These are phyloP conservation scores for Plasmodium falciparum DNA, from an alignment of 169 alveolate species.

Conservation along the genomic window DNA sequence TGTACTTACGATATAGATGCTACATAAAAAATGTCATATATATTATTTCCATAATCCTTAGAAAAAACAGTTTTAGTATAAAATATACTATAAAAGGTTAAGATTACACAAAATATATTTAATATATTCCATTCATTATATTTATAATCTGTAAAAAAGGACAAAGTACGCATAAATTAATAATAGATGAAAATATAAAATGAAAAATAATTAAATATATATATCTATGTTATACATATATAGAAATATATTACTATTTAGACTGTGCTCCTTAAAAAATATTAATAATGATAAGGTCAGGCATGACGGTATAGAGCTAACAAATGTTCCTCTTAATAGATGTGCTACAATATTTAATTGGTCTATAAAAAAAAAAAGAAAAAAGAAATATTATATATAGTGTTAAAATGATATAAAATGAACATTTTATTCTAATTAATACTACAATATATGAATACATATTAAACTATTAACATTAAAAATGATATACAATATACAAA, in stretches of 20 bases:
- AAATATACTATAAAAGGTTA: conserved; percentile 68
- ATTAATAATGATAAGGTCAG: conserved; percentile 66
- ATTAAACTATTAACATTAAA: conserved; percentile 4
- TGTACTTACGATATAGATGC: conserved; percentile 73
- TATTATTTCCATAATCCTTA: conserved; percentile 72
- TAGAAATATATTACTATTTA: conserved; percentile 32
- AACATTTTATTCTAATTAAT: not conserved
- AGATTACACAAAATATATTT: conserved; percentile 58
- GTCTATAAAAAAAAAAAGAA: conserved; percentile 32
- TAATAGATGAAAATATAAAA: conserved; percentile 6
- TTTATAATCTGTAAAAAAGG: conserved; percentile 34
- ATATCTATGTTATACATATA: conserved; percentile 4
- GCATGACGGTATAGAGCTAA: conserved; percentile 75
- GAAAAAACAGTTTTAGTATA: conserved; percentile 69
- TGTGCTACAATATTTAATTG: conserved; percentile 74
- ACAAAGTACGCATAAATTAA: not conserved
- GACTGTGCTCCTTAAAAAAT: conserved; percentile 63
- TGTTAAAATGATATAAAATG: conserved; percentile 14
- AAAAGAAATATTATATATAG: not conserved
- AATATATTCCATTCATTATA: conserved; percentile 71
- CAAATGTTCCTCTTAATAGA: conserved; percentile 73
- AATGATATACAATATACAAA: not conserved
- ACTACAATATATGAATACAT: no score
- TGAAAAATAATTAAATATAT: conserved; percentile 7
- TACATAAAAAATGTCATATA: conserved; percentile 59